These are phyloP conservation scores for Sporothrix brasiliensis DNA, from an alignment of 2,329 filamentous ascomycete species.

Conservation along the genomic window DNA sequence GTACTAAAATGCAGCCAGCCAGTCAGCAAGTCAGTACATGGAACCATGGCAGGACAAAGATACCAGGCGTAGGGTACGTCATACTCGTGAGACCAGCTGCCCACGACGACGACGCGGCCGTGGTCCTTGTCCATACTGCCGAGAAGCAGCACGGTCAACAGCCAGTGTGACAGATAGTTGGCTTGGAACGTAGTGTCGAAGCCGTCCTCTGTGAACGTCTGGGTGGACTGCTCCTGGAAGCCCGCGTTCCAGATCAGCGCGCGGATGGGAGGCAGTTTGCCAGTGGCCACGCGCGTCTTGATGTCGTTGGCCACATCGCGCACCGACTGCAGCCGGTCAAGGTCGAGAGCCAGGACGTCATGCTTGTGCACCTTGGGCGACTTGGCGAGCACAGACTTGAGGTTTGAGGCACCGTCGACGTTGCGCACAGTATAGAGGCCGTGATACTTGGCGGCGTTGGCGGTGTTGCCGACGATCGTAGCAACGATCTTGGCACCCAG, in stretches of 20 bases:
- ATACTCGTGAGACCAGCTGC: slow-evolving; percentile 44
- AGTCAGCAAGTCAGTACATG: slow-evolving; percentile 34
- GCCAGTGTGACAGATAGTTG: slow-evolving; percentile 44
- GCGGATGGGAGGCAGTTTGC: slow-evolving; percentile 39
- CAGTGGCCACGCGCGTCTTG: slow-evolving; percentile 34
- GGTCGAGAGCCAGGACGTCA: slow-evolving; percentile 36
- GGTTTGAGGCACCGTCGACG: slow-evolving; percentile 24
- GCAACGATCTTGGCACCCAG: slow-evolving; percentile 33
- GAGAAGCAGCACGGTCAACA: slow-evolving; percentile 42
- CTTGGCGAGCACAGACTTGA: slow-evolving; percentile 29
- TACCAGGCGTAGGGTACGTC: slow-evolving; percentile 14
- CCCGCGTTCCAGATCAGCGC: slow-evolving; percentile 41
- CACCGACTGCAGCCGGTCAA: slow-evolving; percentile 33
- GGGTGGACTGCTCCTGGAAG: slow-evolving; percentile 36
- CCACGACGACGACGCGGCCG: slow-evolving; percentile 42
- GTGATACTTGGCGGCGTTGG: slow-evolving; percentile 27
- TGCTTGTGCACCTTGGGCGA: slow-evolving; percentile 25
- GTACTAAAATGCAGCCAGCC: slow-evolving; percentile 23
- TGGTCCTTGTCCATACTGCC: slow-evolving; percentile 42
- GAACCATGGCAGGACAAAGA: not conserved
- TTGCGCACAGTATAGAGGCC: slow-evolving; percentile 34
- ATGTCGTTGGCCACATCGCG: slow-evolving; percentile 34
- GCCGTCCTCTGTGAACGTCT: slow-evolving; percentile 42
- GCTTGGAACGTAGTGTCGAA: slow-evolving; percentile 43
- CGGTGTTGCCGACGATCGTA: slow-evolving; percentile 14